Percentiles rank a stretch among this genome's conserved stretches.
These are phyloP conservation scores for Claviceps pusilla DNA, from an alignment of 2,329 filamentous ascomycete genomes.

Conservation along the genomic window DNA sequence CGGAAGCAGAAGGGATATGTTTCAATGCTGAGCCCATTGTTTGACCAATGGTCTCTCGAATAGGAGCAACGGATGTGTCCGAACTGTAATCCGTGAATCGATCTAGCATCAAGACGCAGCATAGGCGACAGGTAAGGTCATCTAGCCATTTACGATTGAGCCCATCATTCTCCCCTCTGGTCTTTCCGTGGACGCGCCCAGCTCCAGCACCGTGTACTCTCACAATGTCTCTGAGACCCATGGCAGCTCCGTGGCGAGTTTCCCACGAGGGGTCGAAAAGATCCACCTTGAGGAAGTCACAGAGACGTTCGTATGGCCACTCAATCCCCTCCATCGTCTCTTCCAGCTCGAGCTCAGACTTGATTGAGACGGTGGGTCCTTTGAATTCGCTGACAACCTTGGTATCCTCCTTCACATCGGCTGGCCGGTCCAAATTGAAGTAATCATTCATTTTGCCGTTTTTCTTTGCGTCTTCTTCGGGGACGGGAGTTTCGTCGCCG, in stretches of 20 bases:
- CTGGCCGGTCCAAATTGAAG: slow-evolving; percentile 70
- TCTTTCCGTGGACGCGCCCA: slow-evolving; percentile 58
- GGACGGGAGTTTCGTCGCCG: slow-evolving; percentile 42
- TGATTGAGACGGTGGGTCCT: slow-evolving; percentile 63
- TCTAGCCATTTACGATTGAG: slow-evolving; percentile 81
- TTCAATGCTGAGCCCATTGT: slow-evolving; percentile 79
- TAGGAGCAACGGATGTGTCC: slow-evolving; percentile 90
- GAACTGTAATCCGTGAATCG: slow-evolving; percentile 96
- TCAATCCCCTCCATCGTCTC: slow-evolving; percentile 62
- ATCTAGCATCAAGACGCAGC: slow-evolving; percentile 93
- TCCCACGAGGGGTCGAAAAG: slow-evolving; percentile 92
- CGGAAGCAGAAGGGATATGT: slow-evolving; percentile 63
- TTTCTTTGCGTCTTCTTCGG: slow-evolving; percentile 38
- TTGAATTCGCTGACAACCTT: slow-evolving; percentile 96
- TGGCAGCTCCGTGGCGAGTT: slow-evolving; percentile 85
- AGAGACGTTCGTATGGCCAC: slow-evolving; percentile 90
- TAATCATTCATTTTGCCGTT: slow-evolving; percentile 64
- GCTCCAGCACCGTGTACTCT: slow-evolving; percentile 84
- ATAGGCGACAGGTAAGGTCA: slow-evolving; percentile 85
- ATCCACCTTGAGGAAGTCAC: slow-evolving; percentile 85
- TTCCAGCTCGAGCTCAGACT: slow-evolving; percentile 71
- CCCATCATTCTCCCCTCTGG: slow-evolving; percentile 56
- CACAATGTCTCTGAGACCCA: slow-evolving; percentile 83
- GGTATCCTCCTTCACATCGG: slow-evolving; percentile 69
- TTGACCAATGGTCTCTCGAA: slow-evolving; percentile 88